Evolutionary conservation across 2,329 filamentous ascomycete genomes (phyloP).

Genomic region (Neobulgaria alba): DNA sequence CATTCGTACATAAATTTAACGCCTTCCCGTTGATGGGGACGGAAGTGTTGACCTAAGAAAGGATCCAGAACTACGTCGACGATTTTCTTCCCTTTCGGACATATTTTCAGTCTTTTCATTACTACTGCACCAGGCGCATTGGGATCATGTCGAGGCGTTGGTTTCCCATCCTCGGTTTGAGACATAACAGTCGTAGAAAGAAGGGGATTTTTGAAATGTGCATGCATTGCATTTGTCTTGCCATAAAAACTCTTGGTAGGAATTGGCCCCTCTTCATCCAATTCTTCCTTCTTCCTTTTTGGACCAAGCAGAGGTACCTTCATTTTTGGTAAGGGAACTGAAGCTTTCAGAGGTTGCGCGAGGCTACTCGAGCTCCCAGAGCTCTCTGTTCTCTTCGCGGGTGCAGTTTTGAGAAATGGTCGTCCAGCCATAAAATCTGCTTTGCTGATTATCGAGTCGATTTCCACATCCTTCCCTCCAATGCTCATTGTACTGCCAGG

Average conservation of each 20-base stretch:
- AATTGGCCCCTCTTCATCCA: slow-evolving; percentile 19
- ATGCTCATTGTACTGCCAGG: slow-evolving; percentile 53
- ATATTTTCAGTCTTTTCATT: slow-evolving; percentile 52
- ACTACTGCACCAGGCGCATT: slow-evolving; percentile 50
- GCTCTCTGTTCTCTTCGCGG: slow-evolving; percentile 9
- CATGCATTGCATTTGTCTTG: slow-evolving; percentile 33
- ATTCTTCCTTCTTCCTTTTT: slow-evolving; percentile 8
- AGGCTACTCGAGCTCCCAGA: slow-evolving; percentile 6
- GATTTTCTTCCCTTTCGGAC: slow-evolving; percentile 52
- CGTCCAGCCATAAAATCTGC: slow-evolving; percentile 47
- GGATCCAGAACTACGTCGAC: slow-evolving; percentile 70
- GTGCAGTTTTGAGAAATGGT: slow-evolving; percentile 32
- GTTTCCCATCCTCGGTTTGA: slow-evolving; percentile 36
- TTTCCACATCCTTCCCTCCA: slow-evolving; percentile 59
- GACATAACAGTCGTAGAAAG: slow-evolving; percentile 42
- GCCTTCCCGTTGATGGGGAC: slow-evolving; percentile 61
- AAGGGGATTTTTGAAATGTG: slow-evolving; percentile 54
- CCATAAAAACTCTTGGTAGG: slow-evolving; percentile 33
- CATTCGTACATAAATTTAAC: slow-evolving; percentile 67
- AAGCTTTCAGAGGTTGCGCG: background rate
- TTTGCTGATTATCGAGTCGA: slow-evolving; percentile 53
- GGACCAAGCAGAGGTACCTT: slow-evolving; percentile 16
- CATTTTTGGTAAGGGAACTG: slow-evolving; percentile 20
- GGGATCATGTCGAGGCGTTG: slow-evolving; percentile 58
- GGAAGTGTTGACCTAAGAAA: slow-evolving; percentile 50